Percentiles rank a stretch among this genome's conserved stretches.
Conservation (phyloP, 768 basidiomycete species). For the Boletus barrowsii region DNA sequence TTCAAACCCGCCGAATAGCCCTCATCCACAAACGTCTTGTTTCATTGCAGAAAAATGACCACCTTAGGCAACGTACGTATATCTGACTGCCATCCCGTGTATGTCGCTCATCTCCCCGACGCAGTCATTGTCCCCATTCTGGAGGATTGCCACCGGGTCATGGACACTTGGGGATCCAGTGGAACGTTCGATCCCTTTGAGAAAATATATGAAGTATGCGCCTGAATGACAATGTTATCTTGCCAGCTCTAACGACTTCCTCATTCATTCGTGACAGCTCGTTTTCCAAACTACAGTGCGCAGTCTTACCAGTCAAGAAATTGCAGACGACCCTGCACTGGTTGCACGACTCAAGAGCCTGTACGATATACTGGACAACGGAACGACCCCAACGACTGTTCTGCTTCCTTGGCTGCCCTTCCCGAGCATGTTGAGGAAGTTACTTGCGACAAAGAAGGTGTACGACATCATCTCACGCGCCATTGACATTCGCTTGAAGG, state of each 20-base stretch:
- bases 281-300: slow-evolving; percentile 74
- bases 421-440: slow-evolving; percentile 66
- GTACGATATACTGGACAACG: slow-evolving; percentile 66
- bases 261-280: slow-evolving; percentile 38
- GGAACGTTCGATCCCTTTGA: slow-evolving; percentile 73
- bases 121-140: slow-evolving; percentile 65
- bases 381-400: slow-evolving; percentile 70
- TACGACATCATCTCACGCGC: slow-evolving; percentile 64
- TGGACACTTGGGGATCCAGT: slow-evolving; percentile 62
- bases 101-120: slow-evolving; percentile 10
- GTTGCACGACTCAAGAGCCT: slow-evolving; percentile 61
- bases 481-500: slow-evolving; percentile 54
- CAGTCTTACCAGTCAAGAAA: slow-evolving; percentile 62
- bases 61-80: slow-evolving; percentile 55
- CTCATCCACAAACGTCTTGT: slow-evolving; percentile 72
- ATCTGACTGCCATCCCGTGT: not conserved
- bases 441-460: slow-evolving; percentile 71
- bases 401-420: slow-evolving; percentile 76
- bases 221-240: not conserved
- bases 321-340: slow-evolving; percentile 59
- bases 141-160: slow-evolving; percentile 57
- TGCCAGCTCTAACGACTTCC: not conserved
- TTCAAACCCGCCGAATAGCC: slow-evolving; percentile 57
- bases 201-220: slow-evolving; percentile 60
- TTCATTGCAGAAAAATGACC: slow-evolving; percentile 58